A percentile compares a stretch with the other conserved stretches of the same genome.
phyloP scores from a whole-genome alignment of 2,329 filamentous ascomycete species.

The Rugonectria rugulosa region DNA sequence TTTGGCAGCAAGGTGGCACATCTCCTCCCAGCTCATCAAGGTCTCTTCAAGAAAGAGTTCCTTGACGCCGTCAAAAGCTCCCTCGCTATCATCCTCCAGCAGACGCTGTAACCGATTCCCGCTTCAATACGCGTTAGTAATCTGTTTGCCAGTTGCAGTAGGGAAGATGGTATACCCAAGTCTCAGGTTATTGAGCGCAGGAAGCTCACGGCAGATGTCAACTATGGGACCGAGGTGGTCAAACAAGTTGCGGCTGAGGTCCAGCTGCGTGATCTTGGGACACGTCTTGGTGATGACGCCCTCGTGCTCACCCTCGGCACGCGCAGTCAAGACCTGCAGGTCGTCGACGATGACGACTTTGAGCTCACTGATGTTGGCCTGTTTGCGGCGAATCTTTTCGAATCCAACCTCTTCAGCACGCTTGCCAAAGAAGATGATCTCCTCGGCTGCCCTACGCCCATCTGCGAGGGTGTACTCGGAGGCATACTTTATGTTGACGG shows the following conservation, averaged over 20 bases:
- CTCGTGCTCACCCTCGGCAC: slow-evolving; percentile 39
- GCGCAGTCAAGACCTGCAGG: slow-evolving; percentile 62
- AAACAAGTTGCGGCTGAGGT: slow-evolving; percentile 86
- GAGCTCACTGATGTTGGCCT: slow-evolving; percentile 80
- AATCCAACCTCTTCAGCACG: slow-evolving; percentile 94
- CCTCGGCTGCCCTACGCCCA: slow-evolving; percentile 47
- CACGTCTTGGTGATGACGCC: slow-evolving; percentile 59
- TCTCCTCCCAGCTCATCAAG: slow-evolving; percentile 70
- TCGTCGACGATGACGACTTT: slow-evolving; percentile 85
- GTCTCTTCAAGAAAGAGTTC: slow-evolving; percentile 74
- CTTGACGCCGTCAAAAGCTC: slow-evolving; percentile 58
- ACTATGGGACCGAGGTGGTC: slow-evolving; percentile 71
- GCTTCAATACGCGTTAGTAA: slow-evolving; percentile 52
- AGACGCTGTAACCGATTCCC: slow-evolving; percentile 73
- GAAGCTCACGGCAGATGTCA: slow-evolving; percentile 74
- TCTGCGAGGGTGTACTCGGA: slow-evolving; percentile 55
- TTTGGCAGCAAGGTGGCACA: slow-evolving; percentile 59
- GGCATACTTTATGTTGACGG: slow-evolving; percentile 84
- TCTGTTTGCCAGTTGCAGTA: neutral
- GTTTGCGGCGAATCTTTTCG: slow-evolving; percentile 84
- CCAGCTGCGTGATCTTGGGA: slow-evolving; percentile 77
- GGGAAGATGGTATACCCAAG: slow-evolving; percentile 68
- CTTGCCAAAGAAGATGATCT: slow-evolving; percentile 78
- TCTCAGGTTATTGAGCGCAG: slow-evolving; percentile 70
- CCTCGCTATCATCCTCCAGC: slow-evolving; percentile 43